These are phyloP conservation scores for Tinospora cordifolia DNA, from an alignment of 164 flowering plant species.

Conservation along the genomic window DNA sequence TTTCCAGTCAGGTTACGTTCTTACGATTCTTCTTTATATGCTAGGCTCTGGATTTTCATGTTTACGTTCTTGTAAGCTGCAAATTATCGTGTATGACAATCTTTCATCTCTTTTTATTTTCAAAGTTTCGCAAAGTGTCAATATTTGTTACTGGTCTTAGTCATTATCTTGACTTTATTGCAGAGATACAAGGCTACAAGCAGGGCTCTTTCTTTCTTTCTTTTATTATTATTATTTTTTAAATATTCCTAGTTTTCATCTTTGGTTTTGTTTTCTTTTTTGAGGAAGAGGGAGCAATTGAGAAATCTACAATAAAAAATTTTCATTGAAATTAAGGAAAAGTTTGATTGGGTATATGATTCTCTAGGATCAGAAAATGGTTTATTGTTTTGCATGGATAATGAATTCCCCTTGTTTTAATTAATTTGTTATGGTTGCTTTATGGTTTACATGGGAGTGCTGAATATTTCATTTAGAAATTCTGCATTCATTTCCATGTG, in stretches of 20 bases:
- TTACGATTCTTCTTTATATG: background rate
- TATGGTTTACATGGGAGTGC: background rate
- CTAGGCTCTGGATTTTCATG: background rate
- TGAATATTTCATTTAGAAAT: background rate
- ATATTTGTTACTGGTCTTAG: background rate
- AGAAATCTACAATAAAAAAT: background rate
- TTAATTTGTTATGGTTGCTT: background rate
- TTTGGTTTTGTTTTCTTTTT: background rate
- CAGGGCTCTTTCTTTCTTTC: too few species aligned
- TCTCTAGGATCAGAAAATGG: background rate
- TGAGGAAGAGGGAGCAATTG: background rate
- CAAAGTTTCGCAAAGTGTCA: background rate
- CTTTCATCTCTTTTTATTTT: background rate
- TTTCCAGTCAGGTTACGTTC: slow-evolving; percentile 58
- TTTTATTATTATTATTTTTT: background rate
- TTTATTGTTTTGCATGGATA: background rate
- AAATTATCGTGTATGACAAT: background rate
- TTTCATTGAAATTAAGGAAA: background rate
- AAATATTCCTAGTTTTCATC: background rate
- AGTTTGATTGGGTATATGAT: background rate
- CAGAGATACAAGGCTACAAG: background rate
- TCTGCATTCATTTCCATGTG: background rate
- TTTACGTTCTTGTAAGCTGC: slow-evolving; percentile 4
- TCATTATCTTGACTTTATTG: background rate
- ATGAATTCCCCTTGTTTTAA: background rate